A percentile compares a stretch with the other conserved stretches of the same genome.
These are phyloP conservation scores for Trichoderma asperellum DNA, from an alignment of 2,329 filamentous ascomycete genomes.

Conservation along the genomic window DNA sequence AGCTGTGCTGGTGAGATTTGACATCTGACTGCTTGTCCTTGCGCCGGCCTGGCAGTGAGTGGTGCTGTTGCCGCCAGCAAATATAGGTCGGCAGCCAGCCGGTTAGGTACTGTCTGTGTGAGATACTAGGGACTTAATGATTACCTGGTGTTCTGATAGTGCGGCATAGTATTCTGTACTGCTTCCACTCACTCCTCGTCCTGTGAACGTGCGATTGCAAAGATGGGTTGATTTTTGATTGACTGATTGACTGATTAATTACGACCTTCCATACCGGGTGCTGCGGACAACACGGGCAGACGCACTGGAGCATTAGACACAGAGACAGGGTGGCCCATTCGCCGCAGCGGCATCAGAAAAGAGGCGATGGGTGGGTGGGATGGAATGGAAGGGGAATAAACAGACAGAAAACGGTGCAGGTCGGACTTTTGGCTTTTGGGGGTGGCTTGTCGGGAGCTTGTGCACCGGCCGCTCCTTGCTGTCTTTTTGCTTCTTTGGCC, in stretches of 20 bases:
- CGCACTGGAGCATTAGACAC: background rate
- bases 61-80: background rate
- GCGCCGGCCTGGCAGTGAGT: too few species aligned
- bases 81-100: background rate
- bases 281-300: background rate
- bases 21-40: background rate
- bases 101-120: background rate
- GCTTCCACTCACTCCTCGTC: background rate
- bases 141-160: too few species aligned
- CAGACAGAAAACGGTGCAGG: background rate
- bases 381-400: background rate
- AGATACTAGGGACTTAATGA: too few species aligned
- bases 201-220: background rate
- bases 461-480: background rate
- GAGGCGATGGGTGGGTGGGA: background rate
- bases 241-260: background rate
- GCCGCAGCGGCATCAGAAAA: background rate
- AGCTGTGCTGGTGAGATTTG: background rate
- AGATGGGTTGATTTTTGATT: background rate
- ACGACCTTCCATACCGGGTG: conserved; percentile 28
- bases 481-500: background rate
- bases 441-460: conserved; percentile 22
- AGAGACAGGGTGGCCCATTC: conserved; percentile 7
- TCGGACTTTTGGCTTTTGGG: background rate
- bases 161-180: background rate